A percentile compares a stretch with the other conserved stretches of the same genome.
These are phyloP conservation scores for Aspergillus pseudoviridinutans DNA, from an alignment of 2,329 filamentous ascomycete species.

Conservation along the genomic window DNA sequence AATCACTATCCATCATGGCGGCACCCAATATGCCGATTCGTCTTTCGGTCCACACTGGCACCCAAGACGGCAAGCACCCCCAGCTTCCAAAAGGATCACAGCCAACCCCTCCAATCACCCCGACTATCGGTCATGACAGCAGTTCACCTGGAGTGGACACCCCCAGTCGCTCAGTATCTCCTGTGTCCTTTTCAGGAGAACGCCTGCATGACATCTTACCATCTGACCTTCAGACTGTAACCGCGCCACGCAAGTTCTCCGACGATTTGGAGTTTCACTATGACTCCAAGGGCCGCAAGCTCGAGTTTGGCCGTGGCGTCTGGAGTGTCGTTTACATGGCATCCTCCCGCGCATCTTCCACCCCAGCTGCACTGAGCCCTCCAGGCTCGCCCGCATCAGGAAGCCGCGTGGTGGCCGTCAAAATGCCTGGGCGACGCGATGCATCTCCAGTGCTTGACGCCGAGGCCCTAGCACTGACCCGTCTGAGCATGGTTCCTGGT, in stretches of 20 bases:
- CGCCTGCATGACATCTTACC: not conserved
- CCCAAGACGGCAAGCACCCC: conserved; percentile 8
- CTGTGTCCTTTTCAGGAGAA: conserved; percentile 5
- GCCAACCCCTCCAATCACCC: conserved; percentile 32
- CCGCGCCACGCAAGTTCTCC: conserved; percentile 24
- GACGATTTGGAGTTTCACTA: conserved; percentile 31
- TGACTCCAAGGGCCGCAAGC: conserved; percentile 23
- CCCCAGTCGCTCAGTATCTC: conserved; percentile 3
- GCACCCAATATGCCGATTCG: conserved; percentile 17
- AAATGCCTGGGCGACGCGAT: conserved; percentile 40
- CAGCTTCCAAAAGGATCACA: conserved; percentile 3
- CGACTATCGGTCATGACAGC: conserved; percentile 20
- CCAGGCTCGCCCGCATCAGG: conserved; percentile 34
- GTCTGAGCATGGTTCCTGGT: conserved; percentile 30
- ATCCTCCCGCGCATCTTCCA: conserved; percentile 16
- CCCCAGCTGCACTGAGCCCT: conserved; percentile 20
- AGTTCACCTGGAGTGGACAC: conserved; percentile 6
- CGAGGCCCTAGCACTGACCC: conserved; percentile 42
- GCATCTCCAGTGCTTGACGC: conserved; percentile 37
- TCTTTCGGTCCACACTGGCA: conserved; percentile 25
- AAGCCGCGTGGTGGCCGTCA: conserved; percentile 41
- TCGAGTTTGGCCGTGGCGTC: conserved; percentile 43
- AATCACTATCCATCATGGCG: conserved; percentile 7
- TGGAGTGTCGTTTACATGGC: conserved; percentile 49
- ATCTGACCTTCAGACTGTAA: conserved; percentile 2